Percentiles rank a stretch among this genome's conserved stretches.
These are phyloP conservation scores for Cryphonectria radicalis DNA, from an alignment of 2,329 filamentous ascomycete genomes.

Conservation along the genomic window DNA sequence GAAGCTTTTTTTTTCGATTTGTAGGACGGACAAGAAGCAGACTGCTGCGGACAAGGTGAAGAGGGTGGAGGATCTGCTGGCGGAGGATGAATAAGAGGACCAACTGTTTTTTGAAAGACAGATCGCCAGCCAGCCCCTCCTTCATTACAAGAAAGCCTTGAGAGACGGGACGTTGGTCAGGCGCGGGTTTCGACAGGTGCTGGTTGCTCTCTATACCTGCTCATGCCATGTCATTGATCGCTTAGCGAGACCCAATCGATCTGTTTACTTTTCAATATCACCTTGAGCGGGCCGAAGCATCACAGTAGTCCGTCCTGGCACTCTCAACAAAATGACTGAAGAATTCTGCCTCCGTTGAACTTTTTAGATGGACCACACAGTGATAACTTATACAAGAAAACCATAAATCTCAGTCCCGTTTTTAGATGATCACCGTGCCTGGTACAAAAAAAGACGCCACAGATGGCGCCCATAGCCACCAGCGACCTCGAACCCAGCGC, in stretches of 20 bases:
- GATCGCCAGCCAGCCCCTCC: not conserved
- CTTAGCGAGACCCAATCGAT: not conserved
- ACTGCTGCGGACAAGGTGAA: slow-evolving; percentile 79
- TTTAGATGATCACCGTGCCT: not conserved
- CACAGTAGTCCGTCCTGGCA: not conserved
- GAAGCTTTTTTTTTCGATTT: not conserved
- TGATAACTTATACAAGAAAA: not conserved
- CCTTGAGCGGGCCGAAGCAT: not conserved
- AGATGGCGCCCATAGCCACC: not conserved
- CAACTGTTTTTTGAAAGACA: not conserved
- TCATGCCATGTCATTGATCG: not conserved
- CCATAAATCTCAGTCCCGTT: not conserved
- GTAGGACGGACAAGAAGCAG: slow-evolving; percentile 83
- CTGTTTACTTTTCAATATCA: not conserved
- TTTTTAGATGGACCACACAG: not conserved
- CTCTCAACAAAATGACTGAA: not conserved
- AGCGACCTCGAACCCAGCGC: not conserved
- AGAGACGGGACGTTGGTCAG: not conserved
- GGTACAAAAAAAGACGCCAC: not conserved
- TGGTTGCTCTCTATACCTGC: not conserved
- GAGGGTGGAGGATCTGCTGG: slow-evolving; percentile 58
- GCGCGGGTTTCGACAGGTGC: not conserved
- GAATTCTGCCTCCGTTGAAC: not conserved
- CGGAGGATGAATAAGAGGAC: slow-evolving; percentile 31
- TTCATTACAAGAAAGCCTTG: not conserved